phyloP scores from a whole-genome alignment of 768 basidiomycete genomes.

The Tulasnella sp. region DNA sequence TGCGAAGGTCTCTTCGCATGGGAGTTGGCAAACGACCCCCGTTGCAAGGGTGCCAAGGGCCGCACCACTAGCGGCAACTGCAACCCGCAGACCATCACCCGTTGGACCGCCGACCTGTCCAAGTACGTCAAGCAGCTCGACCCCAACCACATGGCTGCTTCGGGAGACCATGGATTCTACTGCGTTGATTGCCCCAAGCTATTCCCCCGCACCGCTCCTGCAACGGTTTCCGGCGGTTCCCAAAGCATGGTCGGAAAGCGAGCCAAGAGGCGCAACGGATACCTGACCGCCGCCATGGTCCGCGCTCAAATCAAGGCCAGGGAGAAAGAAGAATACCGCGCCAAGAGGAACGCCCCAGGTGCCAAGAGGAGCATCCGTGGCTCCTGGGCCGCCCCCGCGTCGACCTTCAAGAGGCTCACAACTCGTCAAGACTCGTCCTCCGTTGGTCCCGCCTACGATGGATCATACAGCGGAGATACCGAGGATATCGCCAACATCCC shows the following conservation, averaged over 20 bases:
- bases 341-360: slow-evolving; percentile 20
- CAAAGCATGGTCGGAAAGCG: slow-evolving; percentile 25
- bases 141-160: slow-evolving; percentile 51
- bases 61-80: slow-evolving; percentile 24
- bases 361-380: slow-evolving; percentile 35
- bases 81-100: slow-evolving; percentile 41
- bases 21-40: slow-evolving; percentile 15
- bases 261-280: slow-evolving; percentile 28
- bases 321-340: slow-evolving; percentile 30
- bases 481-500: slow-evolving; percentile 51
- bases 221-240: slow-evolving; percentile 29
- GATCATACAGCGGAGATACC: slow-evolving; percentile 53
- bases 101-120: slow-evolving; percentile 42
- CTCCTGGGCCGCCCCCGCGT: slow-evolving; percentile 41
- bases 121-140: slow-evolving; percentile 37
- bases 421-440: neutral
- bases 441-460: slow-evolving; percentile 44
- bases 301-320: slow-evolving; percentile 38
- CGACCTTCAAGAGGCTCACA: slow-evolving; percentile 24
- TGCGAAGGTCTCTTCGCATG: slow-evolving; percentile 12
- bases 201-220: slow-evolving; percentile 31
- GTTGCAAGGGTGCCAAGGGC: neutral
- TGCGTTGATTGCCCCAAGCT: slow-evolving; percentile 39
- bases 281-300: slow-evolving; percentile 38
- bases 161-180: slow-evolving; percentile 55